phyloP scores from a whole-genome alignment of 129 eudicot genomes.

The Chrysanthemum makinoi region DNA sequence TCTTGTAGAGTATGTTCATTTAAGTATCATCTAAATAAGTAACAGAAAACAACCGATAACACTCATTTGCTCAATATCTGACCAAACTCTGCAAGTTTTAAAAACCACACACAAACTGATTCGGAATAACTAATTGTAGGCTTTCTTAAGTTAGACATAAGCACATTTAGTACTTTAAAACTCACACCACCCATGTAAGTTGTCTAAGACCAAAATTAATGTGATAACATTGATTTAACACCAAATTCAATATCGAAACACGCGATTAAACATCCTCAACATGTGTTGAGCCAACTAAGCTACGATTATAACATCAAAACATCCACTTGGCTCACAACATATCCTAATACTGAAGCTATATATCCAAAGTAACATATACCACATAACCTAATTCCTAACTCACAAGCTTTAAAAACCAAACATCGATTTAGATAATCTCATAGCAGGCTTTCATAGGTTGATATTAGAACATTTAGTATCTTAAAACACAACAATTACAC shows the following conservation, averaged over 20 bases:
- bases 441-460: too few species aligned
- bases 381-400: too few species aligned
- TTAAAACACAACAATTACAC: too few species aligned
- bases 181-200: neutral
- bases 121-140: neutral
- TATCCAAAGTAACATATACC: neutral
- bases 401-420: too few species aligned
- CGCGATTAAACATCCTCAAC: neutral
- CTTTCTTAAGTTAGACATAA: neutral
- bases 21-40: too few species aligned
- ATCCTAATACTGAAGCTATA: neutral
- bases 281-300: neutral
- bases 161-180: neutral
- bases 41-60: too few species aligned
- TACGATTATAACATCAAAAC: neutral
- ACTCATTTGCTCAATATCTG: neutral
- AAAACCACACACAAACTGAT: too few species aligned
- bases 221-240: neutral
- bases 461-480: too few species aligned
- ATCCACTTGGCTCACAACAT: neutral
- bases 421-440: too few species aligned
- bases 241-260: neutral
- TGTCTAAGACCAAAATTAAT: neutral
- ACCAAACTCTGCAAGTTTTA: neutral
- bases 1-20: conserved; percentile 1